Conservation (phyloP, 2,329 filamentous ascomycete species). For the Tolypocladium inflatum region DNA sequence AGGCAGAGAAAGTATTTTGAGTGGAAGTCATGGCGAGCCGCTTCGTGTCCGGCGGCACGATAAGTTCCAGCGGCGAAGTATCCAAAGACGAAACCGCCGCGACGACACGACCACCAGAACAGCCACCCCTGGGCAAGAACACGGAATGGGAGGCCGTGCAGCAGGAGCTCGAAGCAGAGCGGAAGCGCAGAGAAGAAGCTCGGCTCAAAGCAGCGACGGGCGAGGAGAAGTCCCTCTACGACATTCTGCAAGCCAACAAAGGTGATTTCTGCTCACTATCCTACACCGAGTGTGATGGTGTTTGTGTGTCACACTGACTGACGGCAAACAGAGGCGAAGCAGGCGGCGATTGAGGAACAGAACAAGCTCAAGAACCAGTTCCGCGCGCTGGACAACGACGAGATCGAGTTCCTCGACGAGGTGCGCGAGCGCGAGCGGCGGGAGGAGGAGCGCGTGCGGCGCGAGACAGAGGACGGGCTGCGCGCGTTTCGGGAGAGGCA, state of each 20-base stretch:
- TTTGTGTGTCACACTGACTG: background rate
- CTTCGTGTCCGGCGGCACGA: constrained; percentile 47
- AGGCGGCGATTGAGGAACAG: constrained; percentile 72
- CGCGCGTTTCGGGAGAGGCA: constrained; percentile 45
- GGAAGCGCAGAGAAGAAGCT: constrained; percentile 42
- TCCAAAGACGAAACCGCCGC: constrained; percentile 9
- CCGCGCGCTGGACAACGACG: constrained; percentile 66
- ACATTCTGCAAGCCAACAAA: constrained; percentile 75
- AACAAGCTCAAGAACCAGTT: constrained; percentile 67
- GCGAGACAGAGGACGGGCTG: constrained; percentile 49
- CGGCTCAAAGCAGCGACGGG: constrained; percentile 30
- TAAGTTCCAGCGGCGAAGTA: constrained; percentile 18
- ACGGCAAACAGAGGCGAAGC: constrained; percentile 54
- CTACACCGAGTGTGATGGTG: background rate
- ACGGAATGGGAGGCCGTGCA: constrained; percentile 57
- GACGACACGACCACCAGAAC: constrained; percentile 6
- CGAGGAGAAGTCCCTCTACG: constrained; percentile 56
- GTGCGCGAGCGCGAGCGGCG: constrained; percentile 37
- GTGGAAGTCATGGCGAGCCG: constrained; percentile 36
- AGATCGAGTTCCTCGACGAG: constrained; percentile 63
- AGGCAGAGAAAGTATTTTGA: background rate
- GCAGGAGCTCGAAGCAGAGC: constrained; percentile 52
- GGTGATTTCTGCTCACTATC: constrained; percentile 29
- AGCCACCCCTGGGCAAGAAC: constrained; percentile 9
- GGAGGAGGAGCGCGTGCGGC: constrained; percentile 44